Conservation (phyloP, 2,329 filamentous ascomycete species). For the Pseudogymnoascus sp. region DNA sequence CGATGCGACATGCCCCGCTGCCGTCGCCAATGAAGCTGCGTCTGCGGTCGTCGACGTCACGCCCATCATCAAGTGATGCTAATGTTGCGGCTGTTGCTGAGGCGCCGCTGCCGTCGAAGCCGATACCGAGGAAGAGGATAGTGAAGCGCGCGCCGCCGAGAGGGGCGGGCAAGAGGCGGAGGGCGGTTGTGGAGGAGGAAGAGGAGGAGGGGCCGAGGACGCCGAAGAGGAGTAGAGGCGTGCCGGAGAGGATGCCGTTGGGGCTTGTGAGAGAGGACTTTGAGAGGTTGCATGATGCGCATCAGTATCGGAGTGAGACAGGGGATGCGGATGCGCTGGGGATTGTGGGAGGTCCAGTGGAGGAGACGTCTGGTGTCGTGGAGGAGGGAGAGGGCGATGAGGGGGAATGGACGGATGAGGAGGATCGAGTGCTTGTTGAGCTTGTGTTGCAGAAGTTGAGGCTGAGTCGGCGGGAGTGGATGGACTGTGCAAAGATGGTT, state of each 20-base stretch:
- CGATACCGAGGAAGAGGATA: conserved; percentile 33
- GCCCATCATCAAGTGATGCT: conserved; percentile 16
- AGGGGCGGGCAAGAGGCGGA: conserved; percentile 46
- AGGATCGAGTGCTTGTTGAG: conserved; percentile 59
- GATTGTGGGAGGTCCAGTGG: conserved; percentile 33
- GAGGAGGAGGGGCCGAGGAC: conserved; percentile 33
- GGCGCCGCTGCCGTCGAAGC: not conserved
- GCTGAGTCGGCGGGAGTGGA: conserved; percentile 57
- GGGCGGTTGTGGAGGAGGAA: conserved; percentile 27
- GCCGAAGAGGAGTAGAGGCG: conserved; percentile 52
- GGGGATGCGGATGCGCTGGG: not conserved
- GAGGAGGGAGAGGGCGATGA: conserved; percentile 35
- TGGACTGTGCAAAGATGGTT: conserved; percentile 56
- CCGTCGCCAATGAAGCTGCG: conserved; percentile 41
- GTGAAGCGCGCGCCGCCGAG: conserved; percentile 41
- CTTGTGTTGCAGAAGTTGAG: conserved; percentile 59
- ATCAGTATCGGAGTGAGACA: not conserved
- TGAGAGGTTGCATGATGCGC: conserved; percentile 39
- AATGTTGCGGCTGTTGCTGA: conserved; percentile 20
- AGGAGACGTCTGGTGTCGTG: conserved; percentile 26
- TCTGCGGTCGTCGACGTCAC: conserved; percentile 38
- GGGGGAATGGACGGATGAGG: conserved; percentile 51
- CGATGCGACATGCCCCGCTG: conserved; percentile 32
- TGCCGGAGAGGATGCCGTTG: conserved; percentile 51
- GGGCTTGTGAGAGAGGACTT: conserved; percentile 52